These are phyloP conservation scores for Neonectria sp. DNA, from an alignment of 2,329 filamentous ascomycete genomes.

Conservation along the genomic window DNA sequence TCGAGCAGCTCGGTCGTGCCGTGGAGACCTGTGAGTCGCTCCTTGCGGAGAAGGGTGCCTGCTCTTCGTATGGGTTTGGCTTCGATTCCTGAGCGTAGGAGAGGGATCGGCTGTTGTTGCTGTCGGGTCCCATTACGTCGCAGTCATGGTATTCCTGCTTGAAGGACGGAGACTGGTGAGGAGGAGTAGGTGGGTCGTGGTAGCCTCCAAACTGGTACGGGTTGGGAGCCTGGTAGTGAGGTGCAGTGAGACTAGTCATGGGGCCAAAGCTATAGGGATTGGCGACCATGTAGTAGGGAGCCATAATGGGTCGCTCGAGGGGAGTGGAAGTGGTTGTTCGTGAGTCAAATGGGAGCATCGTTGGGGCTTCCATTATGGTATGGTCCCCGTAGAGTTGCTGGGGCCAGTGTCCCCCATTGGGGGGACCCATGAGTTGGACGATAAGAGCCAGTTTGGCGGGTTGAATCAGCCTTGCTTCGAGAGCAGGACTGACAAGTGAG, in stretches of 20 bases:
- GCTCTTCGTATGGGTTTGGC: too few relatives aligned
- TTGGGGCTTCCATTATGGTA: slow-evolving; percentile 62
- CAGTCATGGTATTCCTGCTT: too few relatives aligned
- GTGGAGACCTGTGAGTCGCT: too few relatives aligned
- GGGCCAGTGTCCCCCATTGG: slow-evolving; percentile 70
- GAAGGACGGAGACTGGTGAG: too few relatives aligned
- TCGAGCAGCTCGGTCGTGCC: too few relatives aligned
- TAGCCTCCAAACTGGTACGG: too few relatives aligned
- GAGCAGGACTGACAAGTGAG: slow-evolving; percentile 44
- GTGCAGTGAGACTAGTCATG: slow-evolving; percentile 58
- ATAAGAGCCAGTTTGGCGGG: slow-evolving; percentile 62
- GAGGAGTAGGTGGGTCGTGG: too few relatives aligned
- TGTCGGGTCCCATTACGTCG: too few relatives aligned
- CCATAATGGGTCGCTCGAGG: slow-evolving; percentile 60
- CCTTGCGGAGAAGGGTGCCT: too few relatives aligned
- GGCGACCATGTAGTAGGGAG: slow-evolving; percentile 65
- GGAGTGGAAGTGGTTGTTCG: slow-evolving; percentile 56
- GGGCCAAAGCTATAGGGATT: slow-evolving; percentile 61
- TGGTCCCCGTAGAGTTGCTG: slow-evolving; percentile 65
- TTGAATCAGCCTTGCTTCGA: slow-evolving; percentile 42
- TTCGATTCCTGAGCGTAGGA: too few relatives aligned
- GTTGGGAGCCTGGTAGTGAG: slow-evolving; percentile 60
- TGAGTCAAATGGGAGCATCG: slow-evolving; percentile 66
- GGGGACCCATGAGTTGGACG: slow-evolving; percentile 59
- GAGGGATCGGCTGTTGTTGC: too few relatives aligned